Conservation (phyloP, 345 rosid genomes). For the Sisymbrium altissimum region DNA sequence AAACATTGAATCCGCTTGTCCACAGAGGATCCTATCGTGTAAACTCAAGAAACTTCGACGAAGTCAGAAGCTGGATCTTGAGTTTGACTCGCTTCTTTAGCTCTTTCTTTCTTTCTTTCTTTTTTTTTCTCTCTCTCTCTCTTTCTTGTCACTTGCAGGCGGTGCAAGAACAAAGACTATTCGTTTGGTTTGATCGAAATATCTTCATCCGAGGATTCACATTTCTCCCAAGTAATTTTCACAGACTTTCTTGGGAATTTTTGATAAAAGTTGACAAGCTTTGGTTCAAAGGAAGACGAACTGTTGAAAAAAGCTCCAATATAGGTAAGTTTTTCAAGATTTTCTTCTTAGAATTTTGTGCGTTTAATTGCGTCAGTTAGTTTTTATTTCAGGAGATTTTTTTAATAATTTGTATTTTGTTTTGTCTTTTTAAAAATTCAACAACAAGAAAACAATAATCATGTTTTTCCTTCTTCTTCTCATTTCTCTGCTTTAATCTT, state of each 20-base stretch:
- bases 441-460: not conserved
- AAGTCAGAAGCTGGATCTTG: slow-evolving; percentile 33
- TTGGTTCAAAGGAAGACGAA: not conserved
- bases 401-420: not conserved
- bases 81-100: slow-evolving; percentile 25
- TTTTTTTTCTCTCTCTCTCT: not conserved
- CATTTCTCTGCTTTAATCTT: not conserved
- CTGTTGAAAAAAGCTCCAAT: not conserved
- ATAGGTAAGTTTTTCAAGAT: slow-evolving; percentile 2
- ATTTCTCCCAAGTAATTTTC: not conserved
- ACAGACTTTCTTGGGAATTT: not conserved
- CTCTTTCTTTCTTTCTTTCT: not conserved
- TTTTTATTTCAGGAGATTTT: not conserved
- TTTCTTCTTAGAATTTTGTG: not conserved
- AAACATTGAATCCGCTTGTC: slow-evolving; percentile 24
- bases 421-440: slow-evolving; percentile 4
- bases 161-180: not conserved
- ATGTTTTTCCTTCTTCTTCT: not conserved
- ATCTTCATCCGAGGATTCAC: slow-evolving; percentile 13
- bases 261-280: not conserved
- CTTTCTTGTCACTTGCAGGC: slow-evolving; percentile 31
- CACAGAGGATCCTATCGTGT: slow-evolving; percentile 18
- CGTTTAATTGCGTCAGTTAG: not conserved
- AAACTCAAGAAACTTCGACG: slow-evolving; percentile 16
- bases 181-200: slow-evolving; percentile 17